A percentile compares a stretch with the other conserved stretches of the same genome.
These are phyloP conservation scores for Paulownia fortunei DNA, from an alignment of 257 asterid species.

Conservation along the genomic window DNA sequence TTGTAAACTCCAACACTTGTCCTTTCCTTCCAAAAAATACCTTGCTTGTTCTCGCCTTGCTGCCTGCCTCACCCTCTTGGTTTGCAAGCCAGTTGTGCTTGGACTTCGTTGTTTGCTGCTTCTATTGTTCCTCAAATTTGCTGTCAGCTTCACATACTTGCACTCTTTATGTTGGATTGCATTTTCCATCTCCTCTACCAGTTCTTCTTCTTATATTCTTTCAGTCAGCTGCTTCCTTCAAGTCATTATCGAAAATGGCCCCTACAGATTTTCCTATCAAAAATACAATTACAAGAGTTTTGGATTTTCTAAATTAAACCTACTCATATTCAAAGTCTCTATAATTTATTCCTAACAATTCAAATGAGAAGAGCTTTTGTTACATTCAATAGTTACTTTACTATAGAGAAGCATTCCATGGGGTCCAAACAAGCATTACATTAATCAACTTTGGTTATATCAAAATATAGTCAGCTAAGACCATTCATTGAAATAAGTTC, in stretches of 20 bases:
- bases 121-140: too few relatives aligned
- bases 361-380: not conserved
- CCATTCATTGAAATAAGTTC: conserved; percentile 37
- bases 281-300: not conserved
- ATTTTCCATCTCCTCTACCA: not conserved
- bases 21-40: too few relatives aligned
- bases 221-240: not conserved
- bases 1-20: too few relatives aligned
- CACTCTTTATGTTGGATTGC: not conserved
- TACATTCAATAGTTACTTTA: conserved; percentile 15
- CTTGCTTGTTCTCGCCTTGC: too few relatives aligned
- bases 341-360: not conserved
- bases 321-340: not conserved
- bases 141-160: too few relatives aligned
- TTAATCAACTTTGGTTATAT: not conserved
- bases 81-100: too few relatives aligned
- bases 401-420: conserved; percentile 4
- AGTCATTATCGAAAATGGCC: not conserved
- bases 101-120: too few relatives aligned
- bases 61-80: too few relatives aligned
- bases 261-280: not conserved
- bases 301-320: not conserved
- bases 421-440: conserved; percentile 2
- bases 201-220: not conserved
- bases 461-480: conserved; percentile 19